A percentile compares a stretch with the other conserved stretches of the same genome.
Conservation (phyloP, 1,284 basidiomycete genomes). For the Tylopilus sp. region DNA sequence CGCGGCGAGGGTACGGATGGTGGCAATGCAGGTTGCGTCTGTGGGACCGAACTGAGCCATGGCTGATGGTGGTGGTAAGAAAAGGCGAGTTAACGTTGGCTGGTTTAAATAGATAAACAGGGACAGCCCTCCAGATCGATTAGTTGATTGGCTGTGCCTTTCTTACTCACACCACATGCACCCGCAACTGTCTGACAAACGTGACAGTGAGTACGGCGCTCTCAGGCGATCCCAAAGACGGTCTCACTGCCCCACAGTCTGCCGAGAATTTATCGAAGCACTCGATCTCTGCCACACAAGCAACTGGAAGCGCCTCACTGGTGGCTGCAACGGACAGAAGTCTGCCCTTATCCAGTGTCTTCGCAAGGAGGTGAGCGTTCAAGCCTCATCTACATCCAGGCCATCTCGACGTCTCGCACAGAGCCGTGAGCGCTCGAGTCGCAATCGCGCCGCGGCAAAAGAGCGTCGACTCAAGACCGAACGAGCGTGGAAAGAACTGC, state of each 20-base stretch:
- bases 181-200: constrained; percentile 68
- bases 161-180: constrained; percentile 48
- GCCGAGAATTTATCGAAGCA: constrained; percentile 69
- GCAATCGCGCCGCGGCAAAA: constrained; percentile 67
- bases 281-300: constrained; percentile 62
- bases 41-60: constrained; percentile 46
- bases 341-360: constrained; percentile 69
- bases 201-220: constrained; percentile 43
- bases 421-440: constrained; percentile 65
- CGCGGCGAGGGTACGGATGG: constrained; percentile 67
- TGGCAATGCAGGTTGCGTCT: constrained; percentile 60
- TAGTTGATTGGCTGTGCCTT: background rate
- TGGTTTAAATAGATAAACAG: constrained; percentile 15
- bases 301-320: constrained; percentile 58
- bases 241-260: constrained; percentile 41
- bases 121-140: background rate
- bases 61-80: constrained; percentile 25
- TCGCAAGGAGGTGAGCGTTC: constrained; percentile 59
- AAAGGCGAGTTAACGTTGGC: background rate
- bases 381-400: background rate
- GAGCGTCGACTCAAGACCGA: constrained; percentile 52
- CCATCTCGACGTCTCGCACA: constrained; percentile 28
- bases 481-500: constrained; percentile 58
- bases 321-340: constrained; percentile 71
- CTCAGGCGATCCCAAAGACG: background rate